Base-by-base conservation (phyloP, 192 early-diverging fungal species). In the Spizellomyces sp. region DNA sequence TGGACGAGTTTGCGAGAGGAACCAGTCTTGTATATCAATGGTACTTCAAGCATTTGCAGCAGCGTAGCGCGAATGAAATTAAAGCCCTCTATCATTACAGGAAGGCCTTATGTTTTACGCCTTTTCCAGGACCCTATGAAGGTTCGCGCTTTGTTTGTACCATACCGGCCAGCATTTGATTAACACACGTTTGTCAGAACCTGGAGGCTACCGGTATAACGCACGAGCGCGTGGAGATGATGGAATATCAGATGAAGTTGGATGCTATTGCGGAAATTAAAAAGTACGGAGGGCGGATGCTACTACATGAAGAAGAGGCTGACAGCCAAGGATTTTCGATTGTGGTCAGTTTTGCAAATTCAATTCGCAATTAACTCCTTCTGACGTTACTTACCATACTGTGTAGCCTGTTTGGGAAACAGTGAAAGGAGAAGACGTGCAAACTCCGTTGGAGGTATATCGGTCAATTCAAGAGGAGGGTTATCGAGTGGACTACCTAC, bases 1-100 rank as follows among this genome's bases (percentile, higher is more conserved):
- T 90, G 88, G 88, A 90, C 88, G 8, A 85, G 80, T 19, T 57
- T 90, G 54, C 76, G 88, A 27, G 88, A 90, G 70, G 88, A 90
- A 62, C 88, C 88, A 2, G 87, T 89, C 1, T 54, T 90, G 12
- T 90, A 90, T 70, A 78, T 90, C 58, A 84, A 85, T 66, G 79
- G 79, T 61, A 44, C 15, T 56, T 9, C 9, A 41, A n/a, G 2
- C 0, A 36, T 36, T 36, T 36, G 27, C 27, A 36, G 3, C 27
- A 36, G 27, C 27, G 27, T 36, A 36, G 27, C 27, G 27, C 27
- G 27, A 3, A 36, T 36, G 27, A 3, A 36, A 36, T 36, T 36
- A 3, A 36, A 36, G 27, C 27, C 27, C 3, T 0, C 3, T 36
- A 36, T 36, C 3, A 36, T 36, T 36, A n/a, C 48, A 76, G 79